Conservation (phyloP, 2,329 filamentous ascomycete genomes). For the Hypoxylon sp. region DNA sequence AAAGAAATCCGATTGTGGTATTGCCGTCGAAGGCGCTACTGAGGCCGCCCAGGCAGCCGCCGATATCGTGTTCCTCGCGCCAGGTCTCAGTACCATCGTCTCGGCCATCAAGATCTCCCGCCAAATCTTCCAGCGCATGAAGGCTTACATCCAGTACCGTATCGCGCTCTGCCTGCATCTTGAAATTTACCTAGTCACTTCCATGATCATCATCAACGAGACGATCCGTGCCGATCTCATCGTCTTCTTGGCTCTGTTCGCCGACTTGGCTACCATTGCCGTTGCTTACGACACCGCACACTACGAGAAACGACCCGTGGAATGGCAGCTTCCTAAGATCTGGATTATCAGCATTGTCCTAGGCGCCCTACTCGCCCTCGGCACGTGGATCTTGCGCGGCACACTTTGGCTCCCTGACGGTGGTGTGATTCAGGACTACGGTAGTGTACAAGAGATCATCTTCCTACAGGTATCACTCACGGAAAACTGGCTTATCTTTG, state of each 20-base stretch:
- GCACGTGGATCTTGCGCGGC: conserved; percentile 78
- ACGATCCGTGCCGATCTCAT: conserved; percentile 77
- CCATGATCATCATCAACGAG: conserved; percentile 82
- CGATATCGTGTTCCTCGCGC: conserved; percentile 78
- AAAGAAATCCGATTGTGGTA: conserved; percentile 79
- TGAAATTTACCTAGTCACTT: conserved; percentile 79
- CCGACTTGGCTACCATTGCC: conserved; percentile 80
- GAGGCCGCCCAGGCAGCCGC: conserved; percentile 77
- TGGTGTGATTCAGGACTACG: conserved; percentile 81
- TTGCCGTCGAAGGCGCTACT: conserved; percentile 76
- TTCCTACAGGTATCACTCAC: conserved; percentile 81
- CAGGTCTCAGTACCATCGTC: conserved; percentile 76
- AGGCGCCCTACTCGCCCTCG: conserved; percentile 74
- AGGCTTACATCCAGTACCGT: conserved; percentile 80
- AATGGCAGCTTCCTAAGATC: conserved; percentile 82
- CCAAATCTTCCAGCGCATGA: conserved; percentile 80
- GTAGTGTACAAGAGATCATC: conserved; percentile 79
- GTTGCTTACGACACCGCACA: conserved; percentile 81
- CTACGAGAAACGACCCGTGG: conserved; percentile 78
- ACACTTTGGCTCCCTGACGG: conserved; percentile 75
- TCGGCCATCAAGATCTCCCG: conserved; percentile 78
- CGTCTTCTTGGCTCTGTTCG: conserved; percentile 81
- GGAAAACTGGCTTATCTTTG: conserved; percentile 85
- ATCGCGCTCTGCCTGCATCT: conserved; percentile 77
- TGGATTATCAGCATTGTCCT: conserved; percentile 79